Percentiles rank a stretch among this genome's conserved stretches.
Evolutionary conservation across 106 monocot species (phyloP).

Genomic region (Iris macrosiphon): DNA sequence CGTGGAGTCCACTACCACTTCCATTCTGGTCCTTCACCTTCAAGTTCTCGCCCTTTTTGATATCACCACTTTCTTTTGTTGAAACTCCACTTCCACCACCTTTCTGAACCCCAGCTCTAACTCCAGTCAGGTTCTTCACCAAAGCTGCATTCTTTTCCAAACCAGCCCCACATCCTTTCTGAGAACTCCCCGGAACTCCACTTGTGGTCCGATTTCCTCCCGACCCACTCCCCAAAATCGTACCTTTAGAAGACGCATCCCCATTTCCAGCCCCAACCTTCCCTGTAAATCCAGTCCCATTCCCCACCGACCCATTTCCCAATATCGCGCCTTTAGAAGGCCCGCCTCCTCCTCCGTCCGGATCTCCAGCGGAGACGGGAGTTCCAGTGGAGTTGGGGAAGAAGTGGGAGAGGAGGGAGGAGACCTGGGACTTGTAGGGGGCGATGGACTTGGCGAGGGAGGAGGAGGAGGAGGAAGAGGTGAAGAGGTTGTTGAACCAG

Average conservation of each 20-base stretch:
- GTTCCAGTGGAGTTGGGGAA: conserved; percentile 54
- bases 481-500: conserved; percentile 49
- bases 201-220: background rate
- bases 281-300: too few species aligned
- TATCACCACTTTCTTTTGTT: too few species aligned
- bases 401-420: conserved; percentile 39
- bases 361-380: background rate
- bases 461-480: conserved; percentile 19
- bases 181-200: too few species aligned
- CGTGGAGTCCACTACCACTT: too few species aligned
- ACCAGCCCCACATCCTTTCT: background rate
- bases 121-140: background rate
- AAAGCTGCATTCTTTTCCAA: background rate
- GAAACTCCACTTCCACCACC: too few species aligned
- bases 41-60: too few species aligned
- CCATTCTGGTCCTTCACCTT: too few species aligned
- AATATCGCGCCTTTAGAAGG: conserved; percentile 9
- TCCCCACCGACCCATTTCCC: background rate
- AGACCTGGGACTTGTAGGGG: conserved; percentile 49
- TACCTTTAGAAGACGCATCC: too few species aligned
- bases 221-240: too few species aligned
- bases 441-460: conserved; percentile 22
- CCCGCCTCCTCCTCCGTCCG: conserved; percentile 13
- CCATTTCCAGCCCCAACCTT: too few species aligned
- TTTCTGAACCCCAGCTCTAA: too few species aligned